These are phyloP conservation scores for Megacollybia marginata DNA, from an alignment of 768 basidiomycete species.

Conservation along the genomic window DNA sequence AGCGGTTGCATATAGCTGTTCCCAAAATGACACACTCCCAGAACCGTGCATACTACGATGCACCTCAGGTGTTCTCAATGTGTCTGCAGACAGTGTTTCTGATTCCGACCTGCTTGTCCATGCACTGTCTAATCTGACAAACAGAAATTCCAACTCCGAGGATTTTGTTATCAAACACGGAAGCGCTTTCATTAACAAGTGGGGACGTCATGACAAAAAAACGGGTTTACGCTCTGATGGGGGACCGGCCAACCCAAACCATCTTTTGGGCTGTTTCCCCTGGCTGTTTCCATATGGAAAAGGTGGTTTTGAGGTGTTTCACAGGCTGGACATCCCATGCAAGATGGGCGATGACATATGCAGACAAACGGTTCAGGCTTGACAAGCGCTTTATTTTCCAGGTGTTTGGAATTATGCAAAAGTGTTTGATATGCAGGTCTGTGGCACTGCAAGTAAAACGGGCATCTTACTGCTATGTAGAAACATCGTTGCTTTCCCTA, in stretches of 20 bases:
- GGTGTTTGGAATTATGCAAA: constrained; percentile 23
- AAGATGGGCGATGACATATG: constrained; percentile 21
- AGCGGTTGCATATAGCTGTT: no score
- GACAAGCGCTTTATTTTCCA: constrained; percentile 21
- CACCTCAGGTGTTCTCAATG: no score
- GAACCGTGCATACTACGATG: no score
- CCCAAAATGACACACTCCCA: no score
- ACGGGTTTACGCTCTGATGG: no score
- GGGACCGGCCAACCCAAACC: no score
- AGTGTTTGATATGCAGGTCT: constrained; percentile 7
- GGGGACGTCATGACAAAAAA: constrained; percentile 14
- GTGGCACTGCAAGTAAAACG: constrained; percentile 6
- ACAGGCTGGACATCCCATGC: constrained; percentile 15
- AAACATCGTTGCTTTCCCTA: not conserved
- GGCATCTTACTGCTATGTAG: not conserved
- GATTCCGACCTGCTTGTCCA: constrained; percentile 15
- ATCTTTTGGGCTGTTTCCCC: constrained; percentile 23
- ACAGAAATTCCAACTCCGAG: no score
- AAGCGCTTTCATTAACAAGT: no score
- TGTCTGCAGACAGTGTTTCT: no score
- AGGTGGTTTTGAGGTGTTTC: constrained; percentile 23
- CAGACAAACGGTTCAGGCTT: constrained; percentile 19
- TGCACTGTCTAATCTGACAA: no score
- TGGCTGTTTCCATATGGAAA: constrained; percentile 26
- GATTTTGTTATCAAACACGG: constrained; percentile 7